phyloP scores from a whole-genome alignment of 768 basidiomycete species.

The Mycena metata region DNA sequence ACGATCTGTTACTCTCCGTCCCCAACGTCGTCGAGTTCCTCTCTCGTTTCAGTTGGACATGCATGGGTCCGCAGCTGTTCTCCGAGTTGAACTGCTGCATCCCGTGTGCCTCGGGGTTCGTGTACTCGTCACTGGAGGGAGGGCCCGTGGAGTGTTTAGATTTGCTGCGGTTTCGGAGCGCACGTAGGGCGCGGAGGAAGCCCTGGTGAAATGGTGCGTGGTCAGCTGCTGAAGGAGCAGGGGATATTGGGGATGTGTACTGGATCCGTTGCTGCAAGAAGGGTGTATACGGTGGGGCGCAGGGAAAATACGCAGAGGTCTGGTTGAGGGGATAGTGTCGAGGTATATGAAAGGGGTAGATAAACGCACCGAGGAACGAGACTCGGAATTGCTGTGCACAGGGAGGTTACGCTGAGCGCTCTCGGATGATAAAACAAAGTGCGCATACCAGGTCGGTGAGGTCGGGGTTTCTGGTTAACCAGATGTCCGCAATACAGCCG shows the following conservation, averaged over 20 bases:
- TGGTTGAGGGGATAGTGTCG: conserved; percentile 1
- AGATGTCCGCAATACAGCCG: conserved; percentile 16
- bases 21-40: conserved; percentile 4
- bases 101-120: not conserved
- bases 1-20: not conserved
- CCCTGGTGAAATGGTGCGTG: conserved; percentile 5
- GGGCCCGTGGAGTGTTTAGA: not conserved
- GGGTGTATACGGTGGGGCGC: conserved; percentile 14
- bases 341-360: not conserved
- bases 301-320: conserved; percentile 16
- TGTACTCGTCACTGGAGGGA: not conserved
- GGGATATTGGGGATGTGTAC: conserved; percentile 17
- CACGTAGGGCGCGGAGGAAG: conserved; percentile 10
- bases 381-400: conserved; percentile 14
- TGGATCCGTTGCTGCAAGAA: conserved; percentile 8
- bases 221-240: not conserved
- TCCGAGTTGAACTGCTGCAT: not conserved
- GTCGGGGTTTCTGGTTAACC: conserved; percentile 8
- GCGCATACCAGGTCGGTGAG: conserved; percentile 17
- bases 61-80: conserved; percentile 11
- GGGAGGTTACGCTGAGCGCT: not conserved
- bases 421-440: conserved; percentile 1
- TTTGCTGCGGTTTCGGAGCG: conserved; percentile 2
- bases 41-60: not conserved
- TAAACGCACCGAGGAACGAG: conserved; percentile 15